These are phyloP conservation scores for Nasturtium officinale DNA, from an alignment of 345 rosid species.

Conservation along the genomic window DNA sequence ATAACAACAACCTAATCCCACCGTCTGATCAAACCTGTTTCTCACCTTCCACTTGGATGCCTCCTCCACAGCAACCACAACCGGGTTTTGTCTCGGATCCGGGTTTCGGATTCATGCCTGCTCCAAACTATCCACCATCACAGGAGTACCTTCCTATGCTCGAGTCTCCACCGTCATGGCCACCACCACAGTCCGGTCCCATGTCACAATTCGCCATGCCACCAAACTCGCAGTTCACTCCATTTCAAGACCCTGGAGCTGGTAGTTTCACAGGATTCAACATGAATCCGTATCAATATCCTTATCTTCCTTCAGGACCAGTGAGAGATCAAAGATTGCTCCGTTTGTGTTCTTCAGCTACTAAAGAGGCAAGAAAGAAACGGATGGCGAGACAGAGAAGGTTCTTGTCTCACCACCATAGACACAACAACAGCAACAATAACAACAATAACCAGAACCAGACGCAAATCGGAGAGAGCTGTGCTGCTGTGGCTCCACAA, in stretches of 20 bases:
- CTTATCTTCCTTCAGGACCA: slow-evolving; percentile 45
- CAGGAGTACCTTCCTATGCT: slow-evolving; percentile 31
- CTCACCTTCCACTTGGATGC: slow-evolving; percentile 55
- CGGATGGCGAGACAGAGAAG: slow-evolving; percentile 97
- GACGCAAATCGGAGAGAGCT: slow-evolving; percentile 47
- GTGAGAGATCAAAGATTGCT: slow-evolving; percentile 53
- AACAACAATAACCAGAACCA: slow-evolving; percentile 48
- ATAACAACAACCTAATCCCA: slow-evolving; percentile 34
- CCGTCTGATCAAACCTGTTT: slow-evolving; percentile 49
- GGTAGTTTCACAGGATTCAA: slow-evolving; percentile 55
- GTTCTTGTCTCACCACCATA: slow-evolving; percentile 54
- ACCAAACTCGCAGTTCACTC: slow-evolving; percentile 34
- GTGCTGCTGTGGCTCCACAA: slow-evolving; percentile 44
- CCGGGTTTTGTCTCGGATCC: slow-evolving; percentile 44
- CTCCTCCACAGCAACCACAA: slow-evolving; percentile 33
- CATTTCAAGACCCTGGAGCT: neutral
- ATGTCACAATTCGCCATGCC: slow-evolving; percentile 47
- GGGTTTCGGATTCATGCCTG: slow-evolving; percentile 45
- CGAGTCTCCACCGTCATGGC: slow-evolving; percentile 40
- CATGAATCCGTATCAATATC: slow-evolving; percentile 58
- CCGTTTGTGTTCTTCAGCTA: slow-evolving; percentile 73
- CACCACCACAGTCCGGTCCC: slow-evolving; percentile 33
- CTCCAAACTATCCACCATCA: slow-evolving; percentile 29
- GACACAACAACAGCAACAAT: slow-evolving; percentile 32
- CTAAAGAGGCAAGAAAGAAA: slow-evolving; percentile 96